Conservation (phyloP, 75 land plant genomes). For the Ceratopteris richardii region DNA sequence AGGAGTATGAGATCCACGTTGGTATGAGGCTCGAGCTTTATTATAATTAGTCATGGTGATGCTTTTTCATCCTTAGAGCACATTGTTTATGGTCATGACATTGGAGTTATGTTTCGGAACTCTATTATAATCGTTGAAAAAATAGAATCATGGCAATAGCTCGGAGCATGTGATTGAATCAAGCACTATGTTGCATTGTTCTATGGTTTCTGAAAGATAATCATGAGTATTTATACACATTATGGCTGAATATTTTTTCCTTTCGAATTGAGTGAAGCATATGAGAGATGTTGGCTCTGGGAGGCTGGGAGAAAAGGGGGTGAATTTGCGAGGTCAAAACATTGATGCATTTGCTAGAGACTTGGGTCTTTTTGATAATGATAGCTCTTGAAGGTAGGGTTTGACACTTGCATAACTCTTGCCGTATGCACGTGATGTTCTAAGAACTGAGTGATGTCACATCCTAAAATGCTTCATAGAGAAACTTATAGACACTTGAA, state of each 20-base stretch:
- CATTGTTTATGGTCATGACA: too few species aligned
- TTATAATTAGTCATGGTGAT: too few species aligned
- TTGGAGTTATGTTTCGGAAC: too few species aligned
- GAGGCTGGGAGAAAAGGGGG: constrained; percentile 7
- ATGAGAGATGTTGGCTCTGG: constrained; percentile 2
- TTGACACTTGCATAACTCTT: constrained; percentile 4
- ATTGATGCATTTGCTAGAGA: constrained; percentile 6
- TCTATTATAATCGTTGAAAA: too few species aligned
- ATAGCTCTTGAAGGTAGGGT: neutral
- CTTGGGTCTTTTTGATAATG: constrained; percentile 1
- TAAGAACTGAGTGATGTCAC: constrained; percentile 3
- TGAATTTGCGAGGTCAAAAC: constrained; percentile 1
- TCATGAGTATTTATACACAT: too few species aligned
- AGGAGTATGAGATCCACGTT: constrained; percentile 28
- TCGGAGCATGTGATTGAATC: too few species aligned
- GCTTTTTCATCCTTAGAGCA: too few species aligned
- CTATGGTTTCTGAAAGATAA: too few species aligned
- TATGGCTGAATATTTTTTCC: too few species aligned
- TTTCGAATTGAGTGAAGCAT: too few species aligned
- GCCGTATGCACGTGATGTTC: constrained; percentile 5
- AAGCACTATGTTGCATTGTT: too few species aligned
- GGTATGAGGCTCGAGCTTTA: constrained; percentile 37
- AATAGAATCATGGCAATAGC: too few species aligned
- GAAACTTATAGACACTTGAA: constrained; percentile 1
- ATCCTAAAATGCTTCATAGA: constrained; percentile 7